These are phyloP conservation scores for Theileria annulata DNA, from an alignment of 169 alveolate genomes.

Conservation along the genomic window DNA sequence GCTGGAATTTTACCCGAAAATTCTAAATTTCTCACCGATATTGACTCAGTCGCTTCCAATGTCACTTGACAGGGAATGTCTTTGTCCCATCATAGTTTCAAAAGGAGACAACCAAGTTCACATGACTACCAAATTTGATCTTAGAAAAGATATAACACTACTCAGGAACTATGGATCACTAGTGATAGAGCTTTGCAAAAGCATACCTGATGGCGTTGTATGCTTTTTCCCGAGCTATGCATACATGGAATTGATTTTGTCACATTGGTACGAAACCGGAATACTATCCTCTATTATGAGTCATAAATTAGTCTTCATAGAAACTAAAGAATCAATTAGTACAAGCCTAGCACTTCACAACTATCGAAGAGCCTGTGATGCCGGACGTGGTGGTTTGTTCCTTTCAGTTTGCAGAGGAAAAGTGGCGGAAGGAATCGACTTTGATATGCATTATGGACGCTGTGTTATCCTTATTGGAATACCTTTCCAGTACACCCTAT, in stretches of 20 bases:
- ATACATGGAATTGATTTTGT: constrained; percentile 87
- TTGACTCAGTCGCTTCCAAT: constrained; percentile 90
- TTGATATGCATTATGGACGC: constrained; percentile 97
- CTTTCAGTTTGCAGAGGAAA: constrained; percentile 95
- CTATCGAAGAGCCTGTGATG: constrained; percentile 94
- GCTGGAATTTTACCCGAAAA: constrained; percentile 91
- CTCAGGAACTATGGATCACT: constrained; percentile 91
- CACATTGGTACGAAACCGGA: constrained; percentile 95
- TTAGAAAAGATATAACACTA: constrained; percentile 88
- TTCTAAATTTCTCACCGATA: constrained; percentile 91
- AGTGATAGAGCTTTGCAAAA: constrained; percentile 86
- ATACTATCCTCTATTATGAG: constrained; percentile 88
- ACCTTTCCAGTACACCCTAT: constrained; percentile 94
- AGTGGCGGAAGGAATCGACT: constrained; percentile 99
- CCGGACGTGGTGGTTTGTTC: constrained; percentile 97
- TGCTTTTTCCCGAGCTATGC: constrained; percentile 95
- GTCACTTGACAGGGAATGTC: constrained; percentile 91
- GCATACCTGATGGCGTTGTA: constrained; percentile 95
- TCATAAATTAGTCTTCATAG: constrained; percentile 93
- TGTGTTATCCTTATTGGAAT: constrained; percentile 96
- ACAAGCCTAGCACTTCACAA: constrained; percentile 91
- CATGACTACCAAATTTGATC: constrained; percentile 88
- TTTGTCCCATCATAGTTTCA: constrained; percentile 94
- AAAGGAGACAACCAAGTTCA: constrained; percentile 90
- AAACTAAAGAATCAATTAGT: constrained; percentile 94